Evolutionary conservation across 176 grass and related monocot species (phyloP), one percentile per base, ranked within the genome.

Genomic region (Carex littledalei): DNA sequence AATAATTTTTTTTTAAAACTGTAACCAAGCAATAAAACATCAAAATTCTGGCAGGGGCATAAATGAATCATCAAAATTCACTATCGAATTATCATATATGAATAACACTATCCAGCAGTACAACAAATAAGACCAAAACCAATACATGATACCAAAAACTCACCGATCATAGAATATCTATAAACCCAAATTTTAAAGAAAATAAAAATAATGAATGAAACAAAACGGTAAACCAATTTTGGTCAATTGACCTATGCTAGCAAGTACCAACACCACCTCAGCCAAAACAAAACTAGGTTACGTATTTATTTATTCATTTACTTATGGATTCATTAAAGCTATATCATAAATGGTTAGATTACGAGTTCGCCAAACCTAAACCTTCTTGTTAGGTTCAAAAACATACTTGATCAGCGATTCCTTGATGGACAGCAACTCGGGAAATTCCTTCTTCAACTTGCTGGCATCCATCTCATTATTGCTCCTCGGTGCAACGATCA

Each of bases 321-420:
- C 59, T 83, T 67, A 31, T 56, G 39, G 52, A 55, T 32, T 83
- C 61, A 68, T 63, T 68, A 67, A 52, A 6, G 52, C 81, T 69
- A 68, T 83, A 68, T 45, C 60, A 82, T 67, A 83, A 83, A 68
- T 17, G n/a, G 81, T 83, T 60, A 83, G 81, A 47, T 67, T 83
- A 67, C 49, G 50, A 67, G 63, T 67, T 65, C 11, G 2, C 79
- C 32, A 47, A 67, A 83, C 14, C 58, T 77, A 88, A 39, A 93
- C 94, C 89, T 87, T 92, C 81, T 85, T 93, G 81, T 93, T 95
- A 39, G 87, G 94, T 84, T 93, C 89, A 69, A 95, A 91, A 69
- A 95, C 91, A 89, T 89, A 89, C 85, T 88, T 91, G 85, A 93
- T 89, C 75, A 95, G 63, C 1, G 91, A 91, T 29, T 95, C 91